These are phyloP conservation scores for Acanthamoeba triangularis DNA, from an alignment of 208 protist species.

Conservation along the genomic window DNA sequence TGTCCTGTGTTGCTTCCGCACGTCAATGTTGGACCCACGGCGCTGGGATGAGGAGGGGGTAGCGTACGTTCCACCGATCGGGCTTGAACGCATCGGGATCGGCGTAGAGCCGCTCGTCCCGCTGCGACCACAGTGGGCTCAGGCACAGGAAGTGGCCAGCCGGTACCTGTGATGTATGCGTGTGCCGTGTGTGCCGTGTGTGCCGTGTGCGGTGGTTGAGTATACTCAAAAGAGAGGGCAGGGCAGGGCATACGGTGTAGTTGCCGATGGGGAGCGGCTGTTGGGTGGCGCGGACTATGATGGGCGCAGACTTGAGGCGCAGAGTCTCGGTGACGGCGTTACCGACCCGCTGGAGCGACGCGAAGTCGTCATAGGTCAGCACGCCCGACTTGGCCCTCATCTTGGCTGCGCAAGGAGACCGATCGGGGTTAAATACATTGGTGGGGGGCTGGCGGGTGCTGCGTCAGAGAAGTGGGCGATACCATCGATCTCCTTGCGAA, in stretches of 20 bases:
- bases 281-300: conserved; percentile 56
- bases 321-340: conserved; percentile 51
- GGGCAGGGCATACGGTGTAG: neutral
- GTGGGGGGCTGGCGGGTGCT: too few species aligned
- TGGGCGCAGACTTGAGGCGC: conserved; percentile 37
- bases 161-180: neutral
- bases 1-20: neutral
- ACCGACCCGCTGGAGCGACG: neutral
- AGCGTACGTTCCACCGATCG: conserved; percentile 40
- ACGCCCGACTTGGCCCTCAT: conserved; percentile 15
- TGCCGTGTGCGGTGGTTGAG: neutral
- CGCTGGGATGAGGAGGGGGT: neutral
- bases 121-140: conserved; percentile 43
- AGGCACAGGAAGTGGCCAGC: conserved; percentile 48
- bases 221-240: too few species aligned
- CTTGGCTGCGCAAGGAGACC: neutral
- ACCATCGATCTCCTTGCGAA: conserved; percentile 58
- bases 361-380: conserved; percentile 49
- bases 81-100: conserved; percentile 49
- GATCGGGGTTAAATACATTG: too few species aligned
- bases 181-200: neutral
- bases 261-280: conserved; percentile 19
- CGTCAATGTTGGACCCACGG: neutral
- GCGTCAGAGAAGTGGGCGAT: too few species aligned
- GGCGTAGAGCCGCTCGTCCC: conserved; percentile 22